phyloP scores from a whole-genome alignment of 2,329 filamentous ascomycete genomes.

The Colletotrichum coccodes region DNA sequence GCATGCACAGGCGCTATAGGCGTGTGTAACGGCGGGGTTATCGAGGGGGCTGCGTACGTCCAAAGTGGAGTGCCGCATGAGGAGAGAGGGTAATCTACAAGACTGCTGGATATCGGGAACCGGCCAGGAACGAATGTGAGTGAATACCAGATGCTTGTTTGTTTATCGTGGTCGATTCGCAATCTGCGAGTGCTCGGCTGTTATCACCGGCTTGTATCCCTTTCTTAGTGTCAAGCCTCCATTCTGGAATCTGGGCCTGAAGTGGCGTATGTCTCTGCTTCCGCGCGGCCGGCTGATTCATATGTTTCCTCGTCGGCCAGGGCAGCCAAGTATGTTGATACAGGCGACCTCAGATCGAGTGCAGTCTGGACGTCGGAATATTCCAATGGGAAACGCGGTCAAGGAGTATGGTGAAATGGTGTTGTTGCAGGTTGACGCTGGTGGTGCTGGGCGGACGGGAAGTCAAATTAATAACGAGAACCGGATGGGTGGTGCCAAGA shows the following conservation, averaged over 20 bases:
- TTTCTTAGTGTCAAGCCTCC: not conserved
- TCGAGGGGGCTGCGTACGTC: not conserved
- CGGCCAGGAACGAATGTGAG: not conserved
- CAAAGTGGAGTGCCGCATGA: not conserved
- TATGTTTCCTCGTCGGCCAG: constrained; percentile 6
- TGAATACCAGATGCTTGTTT: constrained; percentile 9
- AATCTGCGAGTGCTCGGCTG: not conserved
- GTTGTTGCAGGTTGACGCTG: not conserved
- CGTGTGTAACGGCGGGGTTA: not conserved
- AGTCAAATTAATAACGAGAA: constrained; percentile 11
- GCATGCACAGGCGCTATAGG: not conserved
- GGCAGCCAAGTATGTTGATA: constrained; percentile 1
- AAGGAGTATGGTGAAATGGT: no score
- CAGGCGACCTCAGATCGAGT: not conserved
- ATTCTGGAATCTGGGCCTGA: not conserved
- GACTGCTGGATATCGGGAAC: not conserved
- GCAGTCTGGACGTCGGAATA: constrained; percentile 20
- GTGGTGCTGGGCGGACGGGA: not conserved
- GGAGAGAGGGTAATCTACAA: not conserved
- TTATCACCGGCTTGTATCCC: not conserved
- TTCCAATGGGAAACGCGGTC: constrained; percentile 5
- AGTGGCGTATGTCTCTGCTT: constrained; percentile 7
- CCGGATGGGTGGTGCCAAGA: not conserved
- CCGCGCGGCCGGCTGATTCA: constrained; percentile 19
- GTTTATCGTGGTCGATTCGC: constrained; percentile 3